Percentiles rank a stretch among this genome's conserved stretches.
Conservation (phyloP, 2,329 filamentous ascomycete genomes). For the Nemania sp. region DNA sequence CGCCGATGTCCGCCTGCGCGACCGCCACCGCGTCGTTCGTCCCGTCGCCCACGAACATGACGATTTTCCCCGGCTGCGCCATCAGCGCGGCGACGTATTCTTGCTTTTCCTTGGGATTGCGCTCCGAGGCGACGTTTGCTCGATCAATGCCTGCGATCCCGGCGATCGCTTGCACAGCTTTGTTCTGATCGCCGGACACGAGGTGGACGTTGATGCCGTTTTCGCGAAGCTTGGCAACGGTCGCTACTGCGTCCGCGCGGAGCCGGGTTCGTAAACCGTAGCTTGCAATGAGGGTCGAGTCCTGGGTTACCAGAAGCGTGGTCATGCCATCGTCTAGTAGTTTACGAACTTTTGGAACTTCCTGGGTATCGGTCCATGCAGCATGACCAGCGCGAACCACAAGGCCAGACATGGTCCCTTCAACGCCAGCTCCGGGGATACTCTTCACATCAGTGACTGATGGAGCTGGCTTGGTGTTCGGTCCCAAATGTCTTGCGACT, state of each 20-base stretch:
- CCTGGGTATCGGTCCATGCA: constrained; percentile 48
- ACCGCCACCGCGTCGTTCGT: constrained; percentile 78
- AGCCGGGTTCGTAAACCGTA: constrained; percentile 53
- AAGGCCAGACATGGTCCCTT: constrained; percentile 38
- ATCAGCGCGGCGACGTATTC: constrained; percentile 48
- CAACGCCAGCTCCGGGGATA: constrained; percentile 52
- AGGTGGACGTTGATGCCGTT: constrained; percentile 50
- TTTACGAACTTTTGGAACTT: constrained; percentile 39
- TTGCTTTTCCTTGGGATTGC: constrained; percentile 51
- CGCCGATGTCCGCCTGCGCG: constrained; percentile 69
- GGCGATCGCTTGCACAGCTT: constrained; percentile 49
- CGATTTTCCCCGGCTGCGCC: constrained; percentile 36
- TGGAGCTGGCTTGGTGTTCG: constrained; percentile 20
- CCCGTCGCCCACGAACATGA: constrained; percentile 76
- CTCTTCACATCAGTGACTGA: constrained; percentile 41
- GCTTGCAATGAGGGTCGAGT: constrained; percentile 42
- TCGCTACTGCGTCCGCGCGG: constrained; percentile 46
- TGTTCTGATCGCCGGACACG: constrained; percentile 57
- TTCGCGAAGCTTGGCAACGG: constrained; percentile 42
- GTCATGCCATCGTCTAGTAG: constrained; percentile 46
- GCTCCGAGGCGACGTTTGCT: constrained; percentile 46
- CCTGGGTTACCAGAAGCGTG: constrained; percentile 51
- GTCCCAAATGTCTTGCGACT: constrained; percentile 40
- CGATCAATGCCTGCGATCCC: constrained; percentile 45
- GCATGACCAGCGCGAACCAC: constrained; percentile 54